These are phyloP conservation scores for Chaetomium globosum DNA, from an alignment of 2,329 filamentous ascomycete genomes.

Conservation along the genomic window DNA sequence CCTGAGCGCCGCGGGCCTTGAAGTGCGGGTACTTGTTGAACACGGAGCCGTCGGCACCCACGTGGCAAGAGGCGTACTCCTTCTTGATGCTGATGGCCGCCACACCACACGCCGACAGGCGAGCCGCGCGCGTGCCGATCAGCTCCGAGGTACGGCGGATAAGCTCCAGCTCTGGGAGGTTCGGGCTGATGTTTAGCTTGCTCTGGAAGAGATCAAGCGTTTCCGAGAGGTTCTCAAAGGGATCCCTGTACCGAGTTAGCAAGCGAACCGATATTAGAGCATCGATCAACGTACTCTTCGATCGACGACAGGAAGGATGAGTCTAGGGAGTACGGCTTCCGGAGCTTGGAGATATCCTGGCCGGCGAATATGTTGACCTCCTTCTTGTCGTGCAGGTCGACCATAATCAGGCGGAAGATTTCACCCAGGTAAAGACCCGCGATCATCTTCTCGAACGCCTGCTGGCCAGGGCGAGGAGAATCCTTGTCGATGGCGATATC, in stretches of 20 bases:
- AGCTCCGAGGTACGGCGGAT: conserved; percentile 87
- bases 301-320: conserved; percentile 91
- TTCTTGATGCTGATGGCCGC: conserved; percentile 98
- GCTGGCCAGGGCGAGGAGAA: conserved; percentile 89
- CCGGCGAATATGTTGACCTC: conserved; percentile 76
- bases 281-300: conserved; percentile 67
- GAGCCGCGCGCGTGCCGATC: conserved; percentile 90
- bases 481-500: conserved; percentile 87
- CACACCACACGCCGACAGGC: conserved; percentile 90
- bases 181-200: conserved; percentile 71
- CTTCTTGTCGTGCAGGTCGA: conserved; percentile 81
- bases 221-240: conserved; percentile 92
- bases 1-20: conserved; percentile 86
- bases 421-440: conserved; percentile 92
- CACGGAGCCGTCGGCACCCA: conserved; percentile 93
- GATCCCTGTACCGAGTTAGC: conserved; percentile 61
- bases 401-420: conserved; percentile 83
- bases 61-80: conserved; percentile 81
- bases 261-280: background rate
- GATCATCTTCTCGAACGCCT: conserved; percentile 98
- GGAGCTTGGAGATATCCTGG: conserved; percentile 78
- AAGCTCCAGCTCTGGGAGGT: conserved; percentile 80
- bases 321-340: conserved; percentile 86
- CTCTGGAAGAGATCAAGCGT: conserved; percentile 79
- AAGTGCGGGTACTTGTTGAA: conserved; percentile 99